Base-by-base conservation (phyloP, 202 grass and related monocot genomes). In the Digitaria exilis region DNA sequence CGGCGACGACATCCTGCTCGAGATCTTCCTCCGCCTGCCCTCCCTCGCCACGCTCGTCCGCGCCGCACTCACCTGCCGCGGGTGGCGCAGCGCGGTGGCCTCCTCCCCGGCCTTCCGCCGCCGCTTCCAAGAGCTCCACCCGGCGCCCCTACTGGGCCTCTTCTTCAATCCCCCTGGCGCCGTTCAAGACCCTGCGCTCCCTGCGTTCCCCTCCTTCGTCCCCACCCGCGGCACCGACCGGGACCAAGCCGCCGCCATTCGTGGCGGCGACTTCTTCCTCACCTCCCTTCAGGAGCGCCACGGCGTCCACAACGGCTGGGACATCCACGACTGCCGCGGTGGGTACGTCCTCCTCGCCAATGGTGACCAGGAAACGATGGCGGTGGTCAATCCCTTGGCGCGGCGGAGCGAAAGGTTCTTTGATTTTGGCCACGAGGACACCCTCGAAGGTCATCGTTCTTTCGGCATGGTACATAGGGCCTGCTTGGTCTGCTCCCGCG, bases 1-100 rank as follows among this genome's bases (percentile, higher is more conserved):
- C 14, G 29, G 21, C 9, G 51, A 69, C 28, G 73, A 77, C 51
- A 44, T 84, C 63, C 63, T 84, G 26, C 64, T 50, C 19, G 49
- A 21, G 35, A 78, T 81, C 77, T 75, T 81, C 84, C 50, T 87
- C 30, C 42, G 39, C 61, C 71, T 84, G 50, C 72, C 62, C 14
- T 77, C 35, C 19, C 63, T 84, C 49, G 72, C 82, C 24, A 32
- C 64, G 49, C 82, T 76, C 18, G 35, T 84, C 17, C 61, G 61
- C 45, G 62, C 62, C 62, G 78, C 78, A 11, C 31, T 29, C 31
- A 29, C 75, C 66, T 79, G 67, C 78, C 64, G 10, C 15, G 6
- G n/a, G 63, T 80, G 78, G 65, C 34, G 34, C 66, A 22, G 66
- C 56, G 56, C 67, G 66, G 75, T 79, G 66, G 65, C 46, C 32